Evolutionary conservation across 1,284 basidiomycete species (phyloP), one percentile per base, ranked within the genome.

Genomic region (Trichosporon sp.): DNA sequence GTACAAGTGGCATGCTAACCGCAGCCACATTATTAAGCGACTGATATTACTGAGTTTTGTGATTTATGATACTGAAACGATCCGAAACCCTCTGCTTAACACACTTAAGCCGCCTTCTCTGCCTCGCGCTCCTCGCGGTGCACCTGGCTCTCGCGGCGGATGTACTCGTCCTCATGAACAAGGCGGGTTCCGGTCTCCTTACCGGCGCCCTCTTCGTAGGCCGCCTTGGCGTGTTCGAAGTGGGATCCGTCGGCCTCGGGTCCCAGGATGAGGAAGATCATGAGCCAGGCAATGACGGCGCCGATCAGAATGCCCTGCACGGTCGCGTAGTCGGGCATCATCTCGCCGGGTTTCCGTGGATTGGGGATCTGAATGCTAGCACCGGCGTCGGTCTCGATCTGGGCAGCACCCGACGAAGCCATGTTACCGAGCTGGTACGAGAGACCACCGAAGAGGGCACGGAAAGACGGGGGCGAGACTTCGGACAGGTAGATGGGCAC

Each of bases 381-480:
- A 2, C 87, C 87, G 0, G 86, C 86, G 86, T 90, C 89, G 1
- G 95, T 90, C 88, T 98, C 95, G 76, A 98, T 96, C 81, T 97
- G 94, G 0, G 93, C 89, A 3, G 92, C 91, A 0, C 93, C 92
- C 0, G 91, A 89, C 0, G 92, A 93, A 7, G 96, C 89, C 91
- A 96, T 96, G 77, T 84, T 85, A 70, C 83, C 83, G 51, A 83
- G 75, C 70, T 97, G 95, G 85, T 96, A 98, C 0, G 92, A 91
- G 0, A 96, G 89, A 75, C 96, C 96, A 21, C 92, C 91, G 87
- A 96, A 98, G 0, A 93, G 92, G 7, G 94, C 93, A 68, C 96
- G 88, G 88, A 97, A 98, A 0, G 93, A 94, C 0, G 94, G 81
- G 19, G 81, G 80, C 14, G 92, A 91, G 84, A 96, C 90, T 84